Evolutionary conservation across 257 asterid genomes (phyloP).

Genomic region (Lavandula angustifolia): DNA sequence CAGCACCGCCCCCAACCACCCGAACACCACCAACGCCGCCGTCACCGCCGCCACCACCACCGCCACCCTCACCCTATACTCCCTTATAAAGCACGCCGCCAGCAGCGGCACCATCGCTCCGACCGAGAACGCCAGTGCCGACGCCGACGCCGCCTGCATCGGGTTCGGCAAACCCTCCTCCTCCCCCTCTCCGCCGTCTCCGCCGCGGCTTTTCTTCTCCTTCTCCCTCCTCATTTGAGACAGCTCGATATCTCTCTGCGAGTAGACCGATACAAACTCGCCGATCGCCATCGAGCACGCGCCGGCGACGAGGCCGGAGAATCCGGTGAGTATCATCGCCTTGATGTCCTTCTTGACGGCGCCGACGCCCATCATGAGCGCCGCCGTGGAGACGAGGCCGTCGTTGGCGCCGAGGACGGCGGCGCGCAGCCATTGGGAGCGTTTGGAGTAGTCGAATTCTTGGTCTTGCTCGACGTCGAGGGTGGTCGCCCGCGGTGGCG

Average conservation of each 20-base stretch:
- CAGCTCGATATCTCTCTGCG: slow-evolving; percentile 63
- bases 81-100: slow-evolving; percentile 48
- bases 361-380: slow-evolving; percentile 74
- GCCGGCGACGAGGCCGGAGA: slow-evolving; percentile 62
- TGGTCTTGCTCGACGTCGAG: slow-evolving; percentile 30
- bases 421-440: slow-evolving; percentile 82
- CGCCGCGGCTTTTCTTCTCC: not conserved
- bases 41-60: slow-evolving; percentile 56
- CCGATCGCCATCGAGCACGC: slow-evolving; percentile 89
- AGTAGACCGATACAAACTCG: slow-evolving; percentile 66
- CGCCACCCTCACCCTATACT: slow-evolving; percentile 52
- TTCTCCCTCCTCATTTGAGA: slow-evolving; percentile 50
- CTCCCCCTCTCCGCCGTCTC: slow-evolving; percentile 15
- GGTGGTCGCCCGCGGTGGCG: too few species aligned
- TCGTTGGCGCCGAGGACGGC: slow-evolving; percentile 76
- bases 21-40: slow-evolving; percentile 60
- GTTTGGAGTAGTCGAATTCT: slow-evolving; percentile 50
- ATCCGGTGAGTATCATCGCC: slow-evolving; percentile 67
- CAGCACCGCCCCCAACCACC: slow-evolving; percentile 51
- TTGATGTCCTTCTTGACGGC: slow-evolving; percentile 53
- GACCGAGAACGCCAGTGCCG: slow-evolving; percentile 56
- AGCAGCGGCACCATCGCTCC: slow-evolving; percentile 68
- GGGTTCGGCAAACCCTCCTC: slow-evolving; percentile 57
- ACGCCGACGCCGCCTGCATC: slow-evolving; percentile 53
- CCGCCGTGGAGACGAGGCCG: slow-evolving; percentile 64